Base-by-base conservation (phyloP, 352 stramenopile genomes). In the Phytophthora foliorum region DNA sequence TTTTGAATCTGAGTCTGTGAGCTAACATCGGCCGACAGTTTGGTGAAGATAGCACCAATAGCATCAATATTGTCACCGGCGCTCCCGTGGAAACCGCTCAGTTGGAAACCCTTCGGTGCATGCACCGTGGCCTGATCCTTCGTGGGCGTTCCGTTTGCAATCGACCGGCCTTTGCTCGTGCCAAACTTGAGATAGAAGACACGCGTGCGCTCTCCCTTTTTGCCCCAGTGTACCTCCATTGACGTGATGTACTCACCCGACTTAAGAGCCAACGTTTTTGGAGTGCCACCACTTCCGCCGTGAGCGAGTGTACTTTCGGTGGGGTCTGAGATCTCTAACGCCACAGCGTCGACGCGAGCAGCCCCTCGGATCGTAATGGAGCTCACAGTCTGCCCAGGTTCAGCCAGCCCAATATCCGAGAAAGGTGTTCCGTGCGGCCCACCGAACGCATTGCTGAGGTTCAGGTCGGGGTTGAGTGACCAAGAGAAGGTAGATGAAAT, bases 31-130 rank as follows among this genome's bases (percentile, higher is more conserved):
- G 27, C 29, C 16, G 53, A 25, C 29, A 69, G 17, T 46, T 67
- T 62, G 13, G 64, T 63, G 32, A 67, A 72, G 19, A 72, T 72
- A 16, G 67, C 80, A 9, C 80, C 80, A 0, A 88, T 61, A 4
- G 67, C 65, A 38, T 75, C 70, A 10, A 88, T 46, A 7, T 69
- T 70, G 8, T 86, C 67, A 8, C 67, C 66, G 1, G 66, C 57
- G n/a, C 80, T 73, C 16, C 80, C 80, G 55, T 88, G 71, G 72
- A 88, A 84, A 17, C 61, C 80, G 39, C 69, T 82, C 38, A 88
- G 70, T 55, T 88, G 80, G 41, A 72, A 86, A 1, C 80, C 80
- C 2, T 51, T 56, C 6, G 80, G 80, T 10, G 80, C 77, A n/a
- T 61, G 56, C 57, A 84, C 69, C 14, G 55, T 70, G 16, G 64